These are phyloP conservation scores for Symbiotaphrina buchneri DNA, from an alignment of 495 filamentous ascomycete genomes.

Conservation along the genomic window DNA sequence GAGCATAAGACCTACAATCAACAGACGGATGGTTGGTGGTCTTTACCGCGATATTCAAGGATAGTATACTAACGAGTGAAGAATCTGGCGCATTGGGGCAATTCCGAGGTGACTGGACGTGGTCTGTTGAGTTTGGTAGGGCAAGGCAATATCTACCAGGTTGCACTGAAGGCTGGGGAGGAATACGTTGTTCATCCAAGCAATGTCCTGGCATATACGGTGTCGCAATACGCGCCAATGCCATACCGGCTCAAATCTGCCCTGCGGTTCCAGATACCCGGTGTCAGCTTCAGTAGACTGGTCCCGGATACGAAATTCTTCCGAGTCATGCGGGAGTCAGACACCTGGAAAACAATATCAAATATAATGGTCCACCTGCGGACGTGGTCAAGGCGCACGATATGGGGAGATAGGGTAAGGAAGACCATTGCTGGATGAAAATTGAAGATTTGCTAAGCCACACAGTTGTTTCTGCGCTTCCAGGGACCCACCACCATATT, in stretches of 20 bases:
- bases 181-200: slow-evolving; percentile 75
- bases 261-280: slow-evolving; percentile 59
- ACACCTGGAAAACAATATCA: slow-evolving; percentile 43
- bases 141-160: slow-evolving; percentile 67
- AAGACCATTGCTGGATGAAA: not conserved
- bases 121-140: slow-evolving; percentile 70
- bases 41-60: not conserved
- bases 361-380: slow-evolving; percentile 36
- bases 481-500: slow-evolving; percentile 66
- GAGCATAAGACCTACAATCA: slow-evolving; percentile 46
- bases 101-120: slow-evolving; percentile 62
- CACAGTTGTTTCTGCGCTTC: slow-evolving; percentile 67
- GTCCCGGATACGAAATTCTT: slow-evolving; percentile 48
- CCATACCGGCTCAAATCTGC: slow-evolving; percentile 74
- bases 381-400: slow-evolving; percentile 50
- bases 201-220: slow-evolving; percentile 74
- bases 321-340: slow-evolving; percentile 37
- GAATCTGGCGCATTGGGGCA: slow-evolving; percentile 80
- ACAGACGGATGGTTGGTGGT: slow-evolving; percentile 37
- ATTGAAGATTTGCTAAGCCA: slow-evolving; percentile 2
- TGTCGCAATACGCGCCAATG: slow-evolving; percentile 45
- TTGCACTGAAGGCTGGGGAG: slow-evolving; percentile 55
- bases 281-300: slow-evolving; percentile 27
- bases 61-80: slow-evolving; percentile 20
- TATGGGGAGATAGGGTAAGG: slow-evolving; percentile 78